Base-by-base conservation (phyloP, 2,329 filamentous ascomycete genomes). In the Cercospora sp. region DNA sequence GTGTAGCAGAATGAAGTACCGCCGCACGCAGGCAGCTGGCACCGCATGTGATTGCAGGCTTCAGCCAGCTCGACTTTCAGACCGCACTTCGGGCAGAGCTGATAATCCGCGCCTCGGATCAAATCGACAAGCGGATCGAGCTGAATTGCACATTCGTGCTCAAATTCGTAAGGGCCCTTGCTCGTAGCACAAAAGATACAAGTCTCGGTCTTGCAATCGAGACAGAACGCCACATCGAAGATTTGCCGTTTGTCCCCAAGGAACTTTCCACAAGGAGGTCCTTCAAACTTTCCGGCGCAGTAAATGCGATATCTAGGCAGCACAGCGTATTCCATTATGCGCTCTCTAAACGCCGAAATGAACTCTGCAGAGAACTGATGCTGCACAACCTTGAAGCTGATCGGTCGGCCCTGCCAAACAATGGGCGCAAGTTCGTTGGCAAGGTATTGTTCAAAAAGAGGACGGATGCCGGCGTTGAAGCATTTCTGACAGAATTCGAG, bases 41-140 rank as follows among this genome's bases (percentile, higher is more conserved):
- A 66, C 18, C 8, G 13, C 57, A 66, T 66, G 24, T 66, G 63
- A 34, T 66, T 66, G 43, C 63, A 66, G 3, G 55, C 63, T 12
- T 53, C 63, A 6, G 21, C 13, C 5, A 66, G 21, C 6, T 28
- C 5, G 18, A 66, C 63, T 7, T 13, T 26, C 5, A 60, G 18
- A 5, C 21, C 24, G 40, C 63, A 66, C 6, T 30, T 10, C 3
- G 59, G 37, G 24, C 59, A 61, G 4, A 43, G n/a, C 59, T 43
- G 34, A 6, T 40, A 32, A n/a, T 28, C 21, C 18, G 26, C 59
- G 32, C 34, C 59, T 16, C 32, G 34, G 7, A 40, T 3, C 13
- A 51, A 13, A 51, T 51, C 45, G 3, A 12, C 45, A 5, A 51
- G 45, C 45, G 45, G 45, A 24, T 51, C 45, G 3, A 13, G 21